Percentiles rank a stretch among this genome's conserved stretches.
These are phyloP conservation scores for Aspergillus tubingensis DNA, from an alignment of 2,329 filamentous ascomycete genomes.

Conservation along the genomic window DNA sequence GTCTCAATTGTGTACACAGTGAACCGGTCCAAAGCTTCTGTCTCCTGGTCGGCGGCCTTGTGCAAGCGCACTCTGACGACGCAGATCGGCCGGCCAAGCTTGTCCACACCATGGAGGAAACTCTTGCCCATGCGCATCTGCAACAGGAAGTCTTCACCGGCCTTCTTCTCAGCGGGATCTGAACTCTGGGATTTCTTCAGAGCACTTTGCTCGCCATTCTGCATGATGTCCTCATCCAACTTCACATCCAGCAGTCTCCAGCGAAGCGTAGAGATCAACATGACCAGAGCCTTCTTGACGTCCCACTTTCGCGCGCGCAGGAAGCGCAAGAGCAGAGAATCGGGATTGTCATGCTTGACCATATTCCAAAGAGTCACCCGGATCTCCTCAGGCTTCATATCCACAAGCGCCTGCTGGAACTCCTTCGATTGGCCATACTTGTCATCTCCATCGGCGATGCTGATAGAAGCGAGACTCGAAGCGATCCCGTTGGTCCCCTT, in stretches of 20 bases:
- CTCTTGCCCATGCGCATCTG: conserved; percentile 91
- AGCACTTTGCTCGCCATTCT: conserved; percentile 71
- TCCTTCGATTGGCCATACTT: conserved; percentile 91
- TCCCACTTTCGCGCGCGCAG: conserved; percentile 94
- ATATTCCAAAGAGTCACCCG: conserved; percentile 84
- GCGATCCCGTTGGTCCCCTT: conserved; percentile 43
- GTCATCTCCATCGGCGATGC: conserved; percentile 66
- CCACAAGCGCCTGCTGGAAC: conserved; percentile 78
- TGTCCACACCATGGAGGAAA: conserved; percentile 85
- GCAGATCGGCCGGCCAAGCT: conserved; percentile 80
- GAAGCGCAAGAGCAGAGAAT: conserved; percentile 79
- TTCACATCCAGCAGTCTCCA: conserved; percentile 84
- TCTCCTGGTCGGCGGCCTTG: conserved; percentile 76
- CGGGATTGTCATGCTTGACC: conserved; percentile 93
- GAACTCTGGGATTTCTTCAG: conserved; percentile 60
- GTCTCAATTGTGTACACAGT: conserved; percentile 96
- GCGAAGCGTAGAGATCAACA: conserved; percentile 91
- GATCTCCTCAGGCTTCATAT: conserved; percentile 74
- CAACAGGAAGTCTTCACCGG: conserved; percentile 73
- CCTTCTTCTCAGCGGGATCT: conserved; percentile 65
- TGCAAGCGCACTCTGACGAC: conserved; percentile 82
- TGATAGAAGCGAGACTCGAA: conserved; percentile 38
- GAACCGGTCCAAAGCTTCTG: conserved; percentile 79
- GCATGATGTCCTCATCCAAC: conserved; percentile 86
- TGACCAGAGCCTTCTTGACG: conserved; percentile 85